These are phyloP conservation scores for Colletotrichum orbiculare DNA, from an alignment of 2,329 filamentous ascomycete genomes.

Conservation along the genomic window DNA sequence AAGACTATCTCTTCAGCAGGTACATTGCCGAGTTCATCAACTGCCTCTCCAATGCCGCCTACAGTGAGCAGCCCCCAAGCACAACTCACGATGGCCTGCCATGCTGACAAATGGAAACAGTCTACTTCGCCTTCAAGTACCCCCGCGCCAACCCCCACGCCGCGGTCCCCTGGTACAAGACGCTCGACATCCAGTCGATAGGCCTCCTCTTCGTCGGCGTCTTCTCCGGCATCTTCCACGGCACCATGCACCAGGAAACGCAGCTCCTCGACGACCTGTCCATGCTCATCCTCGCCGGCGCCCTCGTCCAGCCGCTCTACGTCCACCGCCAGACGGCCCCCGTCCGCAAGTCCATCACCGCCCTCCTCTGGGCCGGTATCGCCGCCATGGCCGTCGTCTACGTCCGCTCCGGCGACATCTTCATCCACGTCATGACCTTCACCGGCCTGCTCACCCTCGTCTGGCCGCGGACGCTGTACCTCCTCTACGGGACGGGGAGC, in stretches of 20 bases:
- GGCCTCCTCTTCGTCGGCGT: slow-evolving; percentile 55
- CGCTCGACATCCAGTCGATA: slow-evolving; percentile 53
- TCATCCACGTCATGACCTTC: slow-evolving; percentile 56
- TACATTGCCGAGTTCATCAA: slow-evolving; percentile 59
- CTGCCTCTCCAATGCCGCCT: slow-evolving; percentile 53
- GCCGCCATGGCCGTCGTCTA: slow-evolving; percentile 55
- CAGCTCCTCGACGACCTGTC: slow-evolving; percentile 67
- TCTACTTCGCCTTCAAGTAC: slow-evolving; percentile 54
- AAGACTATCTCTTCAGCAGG: slow-evolving; percentile 52
- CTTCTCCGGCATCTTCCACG: slow-evolving; percentile 57
- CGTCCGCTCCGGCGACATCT: slow-evolving; percentile 53
- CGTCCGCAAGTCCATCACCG: slow-evolving; percentile 46
- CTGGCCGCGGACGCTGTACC: slow-evolving; percentile 47
- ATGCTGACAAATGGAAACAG: slow-evolving; percentile 39
- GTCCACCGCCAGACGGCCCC: slow-evolving; percentile 55
- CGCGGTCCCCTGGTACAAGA: slow-evolving; percentile 46
- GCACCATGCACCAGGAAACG: slow-evolving; percentile 53
- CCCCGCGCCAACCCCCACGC: slow-evolving; percentile 45
- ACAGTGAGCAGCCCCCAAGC: slow-evolving; percentile 29
- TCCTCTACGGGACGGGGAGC: slow-evolving; percentile 46
- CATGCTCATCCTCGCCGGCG: slow-evolving; percentile 65
- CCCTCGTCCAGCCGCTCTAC: slow-evolving; percentile 62
- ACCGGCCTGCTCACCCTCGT: slow-evolving; percentile 46
- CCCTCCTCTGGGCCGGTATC: slow-evolving; percentile 53
- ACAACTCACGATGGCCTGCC: rapidly evolving